These are phyloP conservation scores for Pseudozyma hubeiensis DNA, from an alignment of 1,284 basidiomycete genomes.

Conservation along the genomic window DNA sequence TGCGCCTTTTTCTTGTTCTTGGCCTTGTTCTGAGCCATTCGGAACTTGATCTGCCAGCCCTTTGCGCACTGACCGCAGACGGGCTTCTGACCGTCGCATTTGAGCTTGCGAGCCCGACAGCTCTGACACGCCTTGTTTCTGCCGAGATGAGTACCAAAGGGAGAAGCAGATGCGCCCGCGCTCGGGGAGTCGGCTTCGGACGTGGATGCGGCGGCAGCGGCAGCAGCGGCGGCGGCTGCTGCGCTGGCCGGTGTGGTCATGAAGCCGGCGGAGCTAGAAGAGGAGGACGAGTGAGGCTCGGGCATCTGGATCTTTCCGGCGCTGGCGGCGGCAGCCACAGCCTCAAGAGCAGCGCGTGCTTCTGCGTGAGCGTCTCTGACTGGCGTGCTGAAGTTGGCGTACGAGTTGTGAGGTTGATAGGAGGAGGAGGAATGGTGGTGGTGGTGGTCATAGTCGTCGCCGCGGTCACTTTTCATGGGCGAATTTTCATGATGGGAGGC, in stretches of 20 bases:
- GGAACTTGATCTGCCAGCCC: conserved; percentile 58
- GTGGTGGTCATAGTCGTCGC: conserved; percentile 31
- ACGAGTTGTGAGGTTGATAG: conserved; percentile 31
- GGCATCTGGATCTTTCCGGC: conserved; percentile 50
- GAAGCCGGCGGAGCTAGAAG: conserved; percentile 26
- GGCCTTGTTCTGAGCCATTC: conserved; percentile 53
- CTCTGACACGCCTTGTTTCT: conserved; percentile 60
- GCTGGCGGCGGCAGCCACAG: conserved; percentile 42
- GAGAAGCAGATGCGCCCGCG: conserved; percentile 19
- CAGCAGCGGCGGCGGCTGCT: conserved; percentile 41
- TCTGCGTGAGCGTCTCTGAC: conserved; percentile 45
- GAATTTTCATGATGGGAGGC: conserved; percentile 12
- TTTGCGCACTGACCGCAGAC: conserved; percentile 59
- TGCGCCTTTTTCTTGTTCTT: conserved; percentile 52
- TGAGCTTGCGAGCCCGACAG: conserved; percentile 61
- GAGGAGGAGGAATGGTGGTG: conserved; percentile 18
- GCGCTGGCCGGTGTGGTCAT: conserved; percentile 36
- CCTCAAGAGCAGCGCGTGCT: conserved; percentile 49
- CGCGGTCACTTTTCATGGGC: conserved; percentile 20
- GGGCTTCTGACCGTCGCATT: conserved; percentile 59
- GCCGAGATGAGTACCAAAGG: conserved; percentile 58
- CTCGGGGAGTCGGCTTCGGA: conserved; percentile 20
- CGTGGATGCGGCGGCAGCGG: conserved; percentile 14
- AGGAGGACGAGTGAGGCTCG: conserved; percentile 29
- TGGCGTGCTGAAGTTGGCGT: conserved; percentile 39